Evolutionary conservation across 306 rosid species (phyloP).

Genomic region (Delonix regia): DNA sequence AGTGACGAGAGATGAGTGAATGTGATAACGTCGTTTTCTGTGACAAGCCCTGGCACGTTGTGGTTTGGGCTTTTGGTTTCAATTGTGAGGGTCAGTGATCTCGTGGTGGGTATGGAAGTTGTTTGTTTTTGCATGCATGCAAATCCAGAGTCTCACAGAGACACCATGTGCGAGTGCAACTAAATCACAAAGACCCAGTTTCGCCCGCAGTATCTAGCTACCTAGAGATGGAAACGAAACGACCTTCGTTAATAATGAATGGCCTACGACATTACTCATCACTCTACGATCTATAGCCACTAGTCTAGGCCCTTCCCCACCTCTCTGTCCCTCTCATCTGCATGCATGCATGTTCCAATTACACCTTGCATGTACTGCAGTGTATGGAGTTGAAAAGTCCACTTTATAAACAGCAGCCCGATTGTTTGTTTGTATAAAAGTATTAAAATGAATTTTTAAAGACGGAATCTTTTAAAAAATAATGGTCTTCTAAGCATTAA

Average conservation of each 20-base stretch:
- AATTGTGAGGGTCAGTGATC: neutral
- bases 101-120: slow-evolving; percentile 1
- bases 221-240: too few relatives aligned
- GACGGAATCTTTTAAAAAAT: too few relatives aligned
- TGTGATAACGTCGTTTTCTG: neutral
- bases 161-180: slow-evolving; percentile 7
- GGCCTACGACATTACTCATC: neutral
- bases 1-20: neutral
- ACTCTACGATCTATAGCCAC: neutral
- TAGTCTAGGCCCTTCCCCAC: neutral
- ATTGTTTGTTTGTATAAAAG: too few relatives aligned
- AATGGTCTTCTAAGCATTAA: too few relatives aligned
- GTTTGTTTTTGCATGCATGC: slow-evolving; percentile 16
- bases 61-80: neutral
- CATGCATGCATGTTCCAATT: neutral
- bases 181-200: neutral
- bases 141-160: neutral
- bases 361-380: neutral
- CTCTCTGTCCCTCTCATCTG: neutral
- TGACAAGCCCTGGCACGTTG: neutral
- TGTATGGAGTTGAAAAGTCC: neutral
- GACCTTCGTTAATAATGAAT: neutral
- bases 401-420: neutral
- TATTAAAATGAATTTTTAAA: too few relatives aligned
- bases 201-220: neutral